These are phyloP conservation scores for Crotalaria pallida DNA, from an alignment of 306 rosid genomes.

Conservation along the genomic window DNA sequence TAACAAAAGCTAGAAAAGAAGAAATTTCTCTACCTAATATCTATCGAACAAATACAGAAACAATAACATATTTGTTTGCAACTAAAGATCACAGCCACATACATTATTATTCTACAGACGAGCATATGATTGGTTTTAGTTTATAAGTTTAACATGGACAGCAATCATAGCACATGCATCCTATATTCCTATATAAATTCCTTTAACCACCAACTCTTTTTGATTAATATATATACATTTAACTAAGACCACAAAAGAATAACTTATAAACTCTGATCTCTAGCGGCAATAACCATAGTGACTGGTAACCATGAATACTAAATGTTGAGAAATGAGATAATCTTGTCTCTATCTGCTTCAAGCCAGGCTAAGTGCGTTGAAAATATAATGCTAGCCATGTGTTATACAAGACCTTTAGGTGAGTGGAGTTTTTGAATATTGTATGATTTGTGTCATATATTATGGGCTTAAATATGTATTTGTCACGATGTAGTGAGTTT, in stretches of 20 bases:
- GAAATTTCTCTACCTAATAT: not conserved
- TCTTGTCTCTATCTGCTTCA: conserved; percentile 33
- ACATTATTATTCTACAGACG: conserved; percentile 43
- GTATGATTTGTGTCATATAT: too few relatives aligned
- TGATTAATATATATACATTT: conserved; percentile 17
- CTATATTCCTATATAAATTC: conserved; percentile 66
- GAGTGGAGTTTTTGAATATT: too few relatives aligned
- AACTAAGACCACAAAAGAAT: conserved; percentile 4
- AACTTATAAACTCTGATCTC: conserved; percentile 13
- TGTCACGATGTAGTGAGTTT: too few relatives aligned
- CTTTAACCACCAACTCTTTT: conserved; percentile 38
- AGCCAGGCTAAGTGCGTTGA: conserved; percentile 21
- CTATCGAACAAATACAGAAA: conserved; percentile 11
- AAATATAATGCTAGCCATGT: conserved; percentile 34
- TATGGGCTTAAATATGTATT: too few relatives aligned
- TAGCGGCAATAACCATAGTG: conserved; percentile 26
- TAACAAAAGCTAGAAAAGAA: not conserved
- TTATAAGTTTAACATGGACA: conserved; percentile 32
- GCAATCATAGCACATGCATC: conserved; percentile 88
- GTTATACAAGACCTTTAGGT: conserved; percentile 23
- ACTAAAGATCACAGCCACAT: conserved; percentile 34
- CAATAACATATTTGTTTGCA: conserved; percentile 8
- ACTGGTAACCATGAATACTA: conserved; percentile 53
- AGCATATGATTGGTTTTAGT: conserved; percentile 46
- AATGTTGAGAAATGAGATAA: conserved; percentile 17